These are phyloP conservation scores for Hysterangium stoloniferum DNA, from an alignment of 768 basidiomycete species.

Conservation along the genomic window DNA sequence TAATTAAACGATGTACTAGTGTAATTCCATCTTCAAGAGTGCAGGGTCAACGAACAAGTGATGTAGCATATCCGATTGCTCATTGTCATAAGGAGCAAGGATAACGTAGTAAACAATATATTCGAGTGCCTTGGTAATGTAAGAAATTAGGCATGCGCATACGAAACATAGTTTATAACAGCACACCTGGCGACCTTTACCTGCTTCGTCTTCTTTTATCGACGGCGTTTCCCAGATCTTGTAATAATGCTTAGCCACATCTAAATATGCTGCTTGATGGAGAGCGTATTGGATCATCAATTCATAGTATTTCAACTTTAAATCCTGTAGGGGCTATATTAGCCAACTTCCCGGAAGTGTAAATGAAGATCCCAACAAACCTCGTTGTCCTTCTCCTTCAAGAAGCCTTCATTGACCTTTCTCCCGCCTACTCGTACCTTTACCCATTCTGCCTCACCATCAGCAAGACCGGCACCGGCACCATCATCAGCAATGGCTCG, in stretches of 20 bases:
- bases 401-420: constrained; percentile 89
- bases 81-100: constrained; percentile 90
- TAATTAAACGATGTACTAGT: constrained; percentile 50
- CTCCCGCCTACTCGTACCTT: constrained; percentile 87
- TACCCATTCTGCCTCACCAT: constrained; percentile 86
- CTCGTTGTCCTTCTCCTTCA: constrained; percentile 85
- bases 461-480: constrained; percentile 40
- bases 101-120: constrained; percentile 93
- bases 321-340: constrained; percentile 47
- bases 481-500: background rate
- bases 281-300: constrained; percentile 95
- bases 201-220: constrained; percentile 70
- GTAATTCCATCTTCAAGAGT: constrained; percentile 70
- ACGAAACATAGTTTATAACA: background rate
- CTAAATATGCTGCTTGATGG: constrained; percentile 77
- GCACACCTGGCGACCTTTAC: constrained; percentile 61
- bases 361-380: constrained; percentile 33
- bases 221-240: constrained; percentile 97
- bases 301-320: constrained; percentile 94
- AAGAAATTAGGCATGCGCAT: background rate
- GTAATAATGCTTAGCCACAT: constrained; percentile 91
- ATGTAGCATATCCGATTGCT: constrained; percentile 95
- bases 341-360: background rate
- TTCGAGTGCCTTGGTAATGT: constrained; percentile 65
- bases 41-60: constrained; percentile 76